Conservation (phyloP, 257 asterid species). For the Plantago major region DNA sequence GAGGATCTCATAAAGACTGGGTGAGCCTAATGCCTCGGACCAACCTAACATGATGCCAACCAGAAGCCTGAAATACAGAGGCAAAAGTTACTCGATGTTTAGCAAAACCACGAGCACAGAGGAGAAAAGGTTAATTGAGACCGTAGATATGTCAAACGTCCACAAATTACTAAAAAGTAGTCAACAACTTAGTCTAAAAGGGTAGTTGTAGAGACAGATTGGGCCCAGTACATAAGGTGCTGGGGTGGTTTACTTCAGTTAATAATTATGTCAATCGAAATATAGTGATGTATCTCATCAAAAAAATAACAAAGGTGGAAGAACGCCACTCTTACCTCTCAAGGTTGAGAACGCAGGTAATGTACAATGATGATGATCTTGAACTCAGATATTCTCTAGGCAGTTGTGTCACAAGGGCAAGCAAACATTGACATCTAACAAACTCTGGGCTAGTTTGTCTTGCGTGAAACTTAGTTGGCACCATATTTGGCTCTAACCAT, state of each 20-base stretch:
- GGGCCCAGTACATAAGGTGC: conserved; percentile 6
- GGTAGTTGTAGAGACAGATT: conserved; percentile 4
- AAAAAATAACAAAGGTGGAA: conserved; percentile 14
- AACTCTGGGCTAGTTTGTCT: conserved; percentile 34
- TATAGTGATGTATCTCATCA: conserved; percentile 10
- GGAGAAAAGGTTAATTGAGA: too few relatives aligned
- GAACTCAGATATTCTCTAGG: conserved; percentile 66
- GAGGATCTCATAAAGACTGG: conserved; percentile 41
- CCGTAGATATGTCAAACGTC: too few relatives aligned
- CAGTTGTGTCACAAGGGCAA: conserved; percentile 59
- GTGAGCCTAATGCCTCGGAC: conserved; percentile 19
- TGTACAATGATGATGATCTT: conserved; percentile 49
- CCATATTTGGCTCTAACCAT: conserved; percentile 22
- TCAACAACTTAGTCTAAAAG: conserved; percentile 4
- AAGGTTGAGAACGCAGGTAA: conserved; percentile 72
- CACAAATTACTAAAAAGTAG: conserved; percentile 6
- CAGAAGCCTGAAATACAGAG: conserved; percentile 63
- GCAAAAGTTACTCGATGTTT: conserved; percentile 7
- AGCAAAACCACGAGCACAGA: not conserved
- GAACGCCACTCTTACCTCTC: conserved; percentile 51
- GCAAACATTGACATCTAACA: conserved; percentile 47
- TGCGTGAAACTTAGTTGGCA: conserved; percentile 28
- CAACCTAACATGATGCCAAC: conserved; percentile 55
- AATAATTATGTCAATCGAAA: conserved; percentile 1
- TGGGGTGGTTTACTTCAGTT: conserved; percentile 5